Evolutionary conservation across 2,329 filamentous ascomycete genomes (phyloP).

Genomic region (Stemphylium vesicarium): DNA sequence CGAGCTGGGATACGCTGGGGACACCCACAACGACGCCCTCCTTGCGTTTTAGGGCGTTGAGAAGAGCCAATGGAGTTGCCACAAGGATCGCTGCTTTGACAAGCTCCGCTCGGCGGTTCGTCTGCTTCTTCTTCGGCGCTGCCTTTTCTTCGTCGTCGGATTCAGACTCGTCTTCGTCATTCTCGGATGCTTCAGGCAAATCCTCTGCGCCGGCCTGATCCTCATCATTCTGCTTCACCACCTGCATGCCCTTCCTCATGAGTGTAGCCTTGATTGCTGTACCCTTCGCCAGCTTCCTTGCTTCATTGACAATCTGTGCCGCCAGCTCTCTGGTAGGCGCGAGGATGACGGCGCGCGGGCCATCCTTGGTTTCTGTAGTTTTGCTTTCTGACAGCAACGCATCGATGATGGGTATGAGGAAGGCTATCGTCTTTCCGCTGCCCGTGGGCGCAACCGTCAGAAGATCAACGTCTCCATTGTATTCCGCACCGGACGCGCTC

Average conservation of each 20-base stretch:
- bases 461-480: conserved; percentile 68
- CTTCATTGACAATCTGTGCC: conserved; percentile 67
- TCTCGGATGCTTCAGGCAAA: conserved; percentile 47
- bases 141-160: conserved; percentile 49
- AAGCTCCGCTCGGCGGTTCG: conserved; percentile 52
- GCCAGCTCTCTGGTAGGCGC: conserved; percentile 60
- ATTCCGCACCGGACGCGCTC: conserved; percentile 25
- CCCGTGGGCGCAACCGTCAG: conserved; percentile 91
- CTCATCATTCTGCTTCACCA: conserved; percentile 55
- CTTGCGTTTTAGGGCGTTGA: conserved; percentile 70
- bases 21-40: conserved; percentile 58
- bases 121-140: conserved; percentile 41
- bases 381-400: conserved; percentile 59
- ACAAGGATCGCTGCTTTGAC: conserved; percentile 81
- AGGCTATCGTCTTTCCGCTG: conserved; percentile 94
- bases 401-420: conserved; percentile 86
- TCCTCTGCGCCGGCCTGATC: conserved; percentile 45
- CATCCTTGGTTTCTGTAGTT: conserved; percentile 19
- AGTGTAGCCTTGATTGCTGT: conserved; percentile 80
- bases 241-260: conserved; percentile 83
- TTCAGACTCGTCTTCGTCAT: conserved; percentile 44
- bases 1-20: conserved; percentile 72
- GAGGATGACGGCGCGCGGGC: conserved; percentile 53
- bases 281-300: conserved; percentile 76
- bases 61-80: conserved; percentile 77